Base-by-base conservation (phyloP, 1,284 basidiomycete species). In the Ceratobasidium sp. region DNA sequence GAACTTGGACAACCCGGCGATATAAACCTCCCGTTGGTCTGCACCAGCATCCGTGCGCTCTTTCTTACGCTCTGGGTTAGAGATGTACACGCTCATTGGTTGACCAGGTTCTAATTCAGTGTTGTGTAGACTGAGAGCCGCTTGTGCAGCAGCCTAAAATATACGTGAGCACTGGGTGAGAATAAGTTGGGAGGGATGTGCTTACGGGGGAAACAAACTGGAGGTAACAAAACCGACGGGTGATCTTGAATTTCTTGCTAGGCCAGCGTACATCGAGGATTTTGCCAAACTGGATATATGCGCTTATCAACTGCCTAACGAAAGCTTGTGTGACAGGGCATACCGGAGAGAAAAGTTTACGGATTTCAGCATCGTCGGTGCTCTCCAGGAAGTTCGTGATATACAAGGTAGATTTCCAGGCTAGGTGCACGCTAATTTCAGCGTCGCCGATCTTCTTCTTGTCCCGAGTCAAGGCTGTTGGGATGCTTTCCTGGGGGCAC, bases 231-330 rank as follows among this genome's bases (percentile, higher is more conserved):
- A 99, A 99, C 15, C 98, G 88, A 31, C 98, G 87, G 0, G 92
- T 92, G 71, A 86, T 89, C 81, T 95, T 96, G 85, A 95, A 97
- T 81, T 97, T 97, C 81, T 97, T 97, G 84, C 96, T 98, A 6
- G 98, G 98, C 98, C 97, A 99, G 22, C 98, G 92, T 15, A 97
- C 93, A 78, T 98, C 96, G 75, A 99, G 94, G 65, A 99, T 89
- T 5, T 87, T 88, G 0, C 98, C 98, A 82, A 93, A 97, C 92
- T 72, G 45, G 45, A 29, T 96, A 77, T 0, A 48, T 48, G 47
- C 71, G 63, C 8, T 17, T 57, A 8, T 41, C 47, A 51, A 19
- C 47, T 24, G 1, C 41, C 41, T 51, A 67, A 56, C 5, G 29
- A 47, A 56, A 77, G 75, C 29, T 36, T 2, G 27, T 15, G 7